Percentiles rank a stretch among this genome's conserved stretches.
Evolutionary conservation across 306 rosid genomes (phyloP).

Genomic region (Hippophae tibetana): DNA sequence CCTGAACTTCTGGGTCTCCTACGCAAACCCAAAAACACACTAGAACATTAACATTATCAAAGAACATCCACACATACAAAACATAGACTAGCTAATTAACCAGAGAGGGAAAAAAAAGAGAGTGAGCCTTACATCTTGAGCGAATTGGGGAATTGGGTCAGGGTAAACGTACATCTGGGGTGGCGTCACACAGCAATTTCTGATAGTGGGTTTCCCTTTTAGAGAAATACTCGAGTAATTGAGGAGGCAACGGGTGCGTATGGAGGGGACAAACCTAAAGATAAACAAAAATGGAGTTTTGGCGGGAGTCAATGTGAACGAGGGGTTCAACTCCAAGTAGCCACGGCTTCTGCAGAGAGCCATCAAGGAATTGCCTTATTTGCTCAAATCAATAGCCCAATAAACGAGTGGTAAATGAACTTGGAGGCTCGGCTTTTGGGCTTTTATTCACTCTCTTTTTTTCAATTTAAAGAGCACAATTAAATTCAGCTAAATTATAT

Average conservation of each 20-base stretch:
- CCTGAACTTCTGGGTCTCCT: slow-evolving; percentile 62
- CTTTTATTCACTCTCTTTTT: too few species aligned
- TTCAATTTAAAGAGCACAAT: too few species aligned
- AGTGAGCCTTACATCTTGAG: slow-evolving; percentile 25
- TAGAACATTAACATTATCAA: background rate
- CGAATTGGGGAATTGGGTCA: slow-evolving; percentile 53
- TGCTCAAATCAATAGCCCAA: too few species aligned
- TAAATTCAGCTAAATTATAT: too few species aligned
- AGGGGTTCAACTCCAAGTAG: too few species aligned
- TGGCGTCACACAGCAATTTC: slow-evolving; percentile 10
- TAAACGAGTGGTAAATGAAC: too few species aligned
- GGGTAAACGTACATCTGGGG: slow-evolving; percentile 37
- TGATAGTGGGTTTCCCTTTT: background rate
- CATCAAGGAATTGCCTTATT: too few species aligned
- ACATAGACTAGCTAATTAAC: background rate
- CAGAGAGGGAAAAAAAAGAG: background rate
- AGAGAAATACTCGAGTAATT: too few species aligned
- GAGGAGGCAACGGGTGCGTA: background rate
- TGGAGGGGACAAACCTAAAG: background rate
- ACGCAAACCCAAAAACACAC: slow-evolving; percentile 3
- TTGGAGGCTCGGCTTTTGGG: too few species aligned
- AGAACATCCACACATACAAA: background rate
- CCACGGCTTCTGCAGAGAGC: too few species aligned
- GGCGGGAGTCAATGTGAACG: slow-evolving; percentile 14
- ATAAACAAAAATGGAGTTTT: slow-evolving; percentile 12